Base-by-base conservation (phyloP, 2,329 filamentous ascomycete species). In the Epichloe coenophiala region DNA sequence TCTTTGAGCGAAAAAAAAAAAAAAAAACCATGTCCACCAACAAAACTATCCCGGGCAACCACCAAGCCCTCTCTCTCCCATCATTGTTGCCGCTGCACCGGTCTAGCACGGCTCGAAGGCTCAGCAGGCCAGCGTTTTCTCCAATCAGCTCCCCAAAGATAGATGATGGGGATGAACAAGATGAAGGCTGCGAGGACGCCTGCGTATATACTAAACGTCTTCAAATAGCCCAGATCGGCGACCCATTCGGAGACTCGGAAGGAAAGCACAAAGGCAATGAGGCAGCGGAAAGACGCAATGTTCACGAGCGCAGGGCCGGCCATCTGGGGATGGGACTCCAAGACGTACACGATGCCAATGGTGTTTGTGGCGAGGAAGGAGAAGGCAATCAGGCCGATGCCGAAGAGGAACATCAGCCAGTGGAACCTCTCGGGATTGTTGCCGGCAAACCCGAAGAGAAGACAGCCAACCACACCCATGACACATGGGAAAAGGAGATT, bases 21-120 rank as follows among this genome's bases (percentile, higher is more conserved):
- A n/a, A n/a, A n/a, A n/a, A n/a, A n/a, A n/a, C n/a, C n/a, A n/a
- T n/a, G n/a, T n/a, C n/a, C n/a, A n/a, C n/a, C n/a, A n/a, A n/a
- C n/a, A 27, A 9, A 27, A 4, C 27, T 1, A 31, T 31, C 9
- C 27, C 27, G 27, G 27, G 27, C 27, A 17, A 17, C 27, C 27
- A 31, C 8, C 8, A 31, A 31, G 27, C 27, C 27, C 3, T 19
- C 5, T 31, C 27, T 31, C 27, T 17, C 17, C 8, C 7, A 9
- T 31, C 27, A 31, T 31, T 31, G 27, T 31, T 1, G 27, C 27
- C 9, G 27, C 31, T 1, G 8, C 19, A 37, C 33, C 2, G 35
- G 36, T 23, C 31, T 35, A 11, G 9, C 44, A 15, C 17, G 33
- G 15, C 1, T 40, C 4, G 12, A 40, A 4, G 76, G 64, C 0